These are phyloP conservation scores for Phyllosticta citribraziliensis DNA, from an alignment of 2,329 filamentous ascomycete genomes.

Conservation along the genomic window DNA sequence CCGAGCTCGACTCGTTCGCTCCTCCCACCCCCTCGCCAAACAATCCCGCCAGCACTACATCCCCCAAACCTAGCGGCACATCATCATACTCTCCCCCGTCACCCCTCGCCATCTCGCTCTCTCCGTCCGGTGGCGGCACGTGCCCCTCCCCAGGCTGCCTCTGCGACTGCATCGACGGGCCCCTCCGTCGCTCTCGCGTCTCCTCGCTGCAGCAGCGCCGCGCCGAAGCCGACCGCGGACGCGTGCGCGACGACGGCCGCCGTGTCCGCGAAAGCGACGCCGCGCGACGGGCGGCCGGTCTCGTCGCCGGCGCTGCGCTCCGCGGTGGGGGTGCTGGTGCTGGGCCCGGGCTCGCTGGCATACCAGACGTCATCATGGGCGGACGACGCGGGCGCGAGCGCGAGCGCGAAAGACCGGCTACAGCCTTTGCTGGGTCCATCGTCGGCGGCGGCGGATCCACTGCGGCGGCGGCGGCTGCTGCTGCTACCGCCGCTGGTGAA, in stretches of 20 bases:
- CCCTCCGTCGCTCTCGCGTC: constrained; percentile 25
- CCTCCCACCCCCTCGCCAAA: neutral
- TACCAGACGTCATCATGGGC: neutral
- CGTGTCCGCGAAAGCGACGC: constrained; percentile 34
- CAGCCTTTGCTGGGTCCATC: neutral
- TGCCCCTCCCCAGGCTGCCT: constrained; percentile 51
- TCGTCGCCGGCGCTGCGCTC: neutral
- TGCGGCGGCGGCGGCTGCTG: neutral
- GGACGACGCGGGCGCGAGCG: neutral
- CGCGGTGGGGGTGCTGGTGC: neutral
- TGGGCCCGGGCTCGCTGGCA: neutral
- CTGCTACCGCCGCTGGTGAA: neutral
- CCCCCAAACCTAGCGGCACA: neutral
- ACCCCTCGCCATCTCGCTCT: neutral
- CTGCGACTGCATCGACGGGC: constrained; percentile 48
- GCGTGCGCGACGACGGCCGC: constrained; percentile 33
- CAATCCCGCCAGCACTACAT: neutral
- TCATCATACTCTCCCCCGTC: neutral
- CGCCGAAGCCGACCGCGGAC: constrained; percentile 25
- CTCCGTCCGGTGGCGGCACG: constrained; percentile 34
- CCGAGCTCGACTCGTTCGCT: constrained; percentile 23
- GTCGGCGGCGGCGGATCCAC: neutral
- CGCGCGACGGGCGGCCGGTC: constrained; percentile 16
- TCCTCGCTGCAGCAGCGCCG: constrained; percentile 16
- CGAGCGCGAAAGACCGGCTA: neutral